These are phyloP conservation scores for Pyronema omphalodes DNA, from an alignment of 495 filamentous ascomycete species.

Conservation along the genomic window DNA sequence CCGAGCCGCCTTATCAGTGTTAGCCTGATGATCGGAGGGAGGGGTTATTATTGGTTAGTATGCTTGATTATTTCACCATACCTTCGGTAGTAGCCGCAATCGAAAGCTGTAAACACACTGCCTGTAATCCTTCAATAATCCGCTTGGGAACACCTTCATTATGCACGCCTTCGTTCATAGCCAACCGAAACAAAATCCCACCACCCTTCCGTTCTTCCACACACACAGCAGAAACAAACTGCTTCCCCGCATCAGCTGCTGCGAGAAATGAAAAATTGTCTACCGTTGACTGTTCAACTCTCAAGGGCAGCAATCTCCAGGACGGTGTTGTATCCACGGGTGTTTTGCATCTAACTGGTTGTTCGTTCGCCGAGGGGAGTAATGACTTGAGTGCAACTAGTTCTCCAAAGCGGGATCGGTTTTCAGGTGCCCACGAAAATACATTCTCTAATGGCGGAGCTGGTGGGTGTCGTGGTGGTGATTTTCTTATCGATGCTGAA, in stretches of 20 bases:
- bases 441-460: conserved; percentile 9
- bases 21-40: neutral
- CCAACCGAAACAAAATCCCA: conserved; percentile 16
- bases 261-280: conserved; percentile 24
- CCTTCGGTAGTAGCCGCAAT: conserved; percentile 12
- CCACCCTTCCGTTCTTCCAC: conserved; percentile 15
- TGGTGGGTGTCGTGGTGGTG: neutral
- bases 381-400: conserved; percentile 20
- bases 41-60: neutral
- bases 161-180: conserved; percentile 23
- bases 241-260: conserved; percentile 9
- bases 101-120: conserved; percentile 12
- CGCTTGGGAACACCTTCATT: conserved; percentile 19
- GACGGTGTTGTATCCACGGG: neutral
- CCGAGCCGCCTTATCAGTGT: conserved; percentile 6
- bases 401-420: conserved; percentile 16
- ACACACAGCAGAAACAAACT: conserved; percentile 19
- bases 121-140: conserved; percentile 19
- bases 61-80: conserved; percentile 1
- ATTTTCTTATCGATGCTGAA: neutral
- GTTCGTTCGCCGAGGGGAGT: conserved; percentile 5
- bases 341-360: neutral
- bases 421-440: conserved; percentile 17
- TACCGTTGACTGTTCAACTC: conserved; percentile 18
- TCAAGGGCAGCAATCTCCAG: conserved; percentile 11